Base-by-base conservation (phyloP, 345 rosid genomes). In the Bruguiera gymnorhiza region DNA sequence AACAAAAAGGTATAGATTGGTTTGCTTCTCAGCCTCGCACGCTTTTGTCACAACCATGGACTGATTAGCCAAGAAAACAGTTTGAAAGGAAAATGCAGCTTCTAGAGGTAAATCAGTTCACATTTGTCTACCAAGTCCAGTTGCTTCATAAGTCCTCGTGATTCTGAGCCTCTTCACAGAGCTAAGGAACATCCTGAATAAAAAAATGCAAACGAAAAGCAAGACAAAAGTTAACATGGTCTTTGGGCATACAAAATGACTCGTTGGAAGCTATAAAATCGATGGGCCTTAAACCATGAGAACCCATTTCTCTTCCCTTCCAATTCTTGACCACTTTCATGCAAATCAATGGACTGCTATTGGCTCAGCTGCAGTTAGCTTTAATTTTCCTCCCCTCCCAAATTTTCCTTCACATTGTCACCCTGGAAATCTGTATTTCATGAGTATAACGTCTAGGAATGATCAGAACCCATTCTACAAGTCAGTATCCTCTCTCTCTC, bases 151-250 rank as follows among this genome's bases (percentile, higher is more conserved):
- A 56, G 80, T 85, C 84, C 88, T 85, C 93, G 86, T 90, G 78
- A 95, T 90, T 81, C 93, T 75, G 64, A 95, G 96, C 87, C 97
- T 88, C 84, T 76, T 92, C 74, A 92, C 97, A 2, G 91, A 87
- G 69, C 70, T 65, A 56, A 86, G 73, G 70, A 92, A 95, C 96
- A 95, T 88, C 84, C 99, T 95, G 83, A 65, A 76, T 29, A 53
- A 37, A 11, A 69, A 62, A 77, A 26, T 52, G 36, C 67, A 21
- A 72, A 68, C 26, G 30, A 69, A 7, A 30, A 34, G 27, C 30
- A 58, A 9, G 51, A 54, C 27, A 37, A 48, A 46, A 11, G 51
- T 63, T 26, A 56, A 64, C 11, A n/a, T 5, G 1, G 50, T 46
- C 57, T 31, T 29, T 39, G 69, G 24, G 36, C 55, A 63, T 29